These are phyloP conservation scores for Pythium monospermum DNA, from an alignment of 352 stramenopile species.

Conservation along the genomic window DNA sequence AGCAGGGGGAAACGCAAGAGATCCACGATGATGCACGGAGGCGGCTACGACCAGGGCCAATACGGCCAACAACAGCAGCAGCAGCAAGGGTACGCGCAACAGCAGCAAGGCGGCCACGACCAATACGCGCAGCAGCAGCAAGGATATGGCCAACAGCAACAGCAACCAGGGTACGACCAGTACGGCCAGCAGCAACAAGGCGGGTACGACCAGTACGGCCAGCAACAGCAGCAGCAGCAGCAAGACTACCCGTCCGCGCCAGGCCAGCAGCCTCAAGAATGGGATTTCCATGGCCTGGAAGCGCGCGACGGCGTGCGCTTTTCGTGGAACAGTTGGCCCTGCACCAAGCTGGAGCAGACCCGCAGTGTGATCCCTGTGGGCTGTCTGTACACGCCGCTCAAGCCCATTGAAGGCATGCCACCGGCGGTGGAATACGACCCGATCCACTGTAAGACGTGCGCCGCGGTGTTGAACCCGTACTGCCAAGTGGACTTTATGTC, in stretches of 20 bases:
- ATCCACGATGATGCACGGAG: constrained; percentile 46
- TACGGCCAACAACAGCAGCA: constrained; percentile 35
- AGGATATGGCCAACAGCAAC: constrained; percentile 36
- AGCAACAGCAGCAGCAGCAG: constrained; percentile 35
- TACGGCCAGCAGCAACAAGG: constrained; percentile 34
- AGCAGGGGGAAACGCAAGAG: not conserved
- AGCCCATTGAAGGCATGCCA: constrained; percentile 94
- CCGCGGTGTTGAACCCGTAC: constrained; percentile 97
- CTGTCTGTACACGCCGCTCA: constrained; percentile 96
- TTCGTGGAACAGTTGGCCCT: constrained; percentile 98
- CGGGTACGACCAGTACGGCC: constrained; percentile 25
- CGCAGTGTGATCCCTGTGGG: constrained; percentile 96
- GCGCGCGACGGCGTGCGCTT: constrained; percentile 94
- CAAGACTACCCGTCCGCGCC: constrained; percentile 30
- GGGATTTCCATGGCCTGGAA: constrained; percentile 83
- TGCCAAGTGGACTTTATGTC: constrained; percentile 98
- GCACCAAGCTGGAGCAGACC: constrained; percentile 96
- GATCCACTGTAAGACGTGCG: constrained; percentile 97
- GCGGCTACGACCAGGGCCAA: constrained; percentile 29
- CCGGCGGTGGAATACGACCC: constrained; percentile 96
- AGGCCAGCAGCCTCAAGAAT: constrained; percentile 75
- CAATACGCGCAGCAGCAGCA: constrained; percentile 31
- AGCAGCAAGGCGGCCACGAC: constrained; percentile 27
- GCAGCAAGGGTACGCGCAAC: constrained; percentile 33
- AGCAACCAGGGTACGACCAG: constrained; percentile 37